These are phyloP conservation scores for Dendrostoma leiphaemia DNA, from an alignment of 2,329 filamentous ascomycete species.

Conservation along the genomic window DNA sequence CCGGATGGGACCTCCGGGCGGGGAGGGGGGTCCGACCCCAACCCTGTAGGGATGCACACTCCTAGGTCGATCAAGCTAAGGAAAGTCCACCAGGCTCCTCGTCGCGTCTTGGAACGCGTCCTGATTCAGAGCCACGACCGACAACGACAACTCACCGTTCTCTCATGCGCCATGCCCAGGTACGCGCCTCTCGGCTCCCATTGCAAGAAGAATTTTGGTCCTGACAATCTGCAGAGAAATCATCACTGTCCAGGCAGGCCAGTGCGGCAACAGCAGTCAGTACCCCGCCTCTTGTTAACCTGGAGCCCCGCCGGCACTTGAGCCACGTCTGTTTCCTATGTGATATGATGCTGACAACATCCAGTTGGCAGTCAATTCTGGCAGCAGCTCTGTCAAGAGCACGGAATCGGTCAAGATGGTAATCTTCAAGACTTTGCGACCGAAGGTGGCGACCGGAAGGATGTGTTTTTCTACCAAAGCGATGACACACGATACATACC, in stretches of 20 bases:
- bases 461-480: conserved; percentile 99
- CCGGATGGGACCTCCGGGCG: too few species aligned
- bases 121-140: neutral
- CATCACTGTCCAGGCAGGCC: conserved; percentile 97
- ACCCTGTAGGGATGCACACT: too few species aligned
- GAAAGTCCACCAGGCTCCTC: neutral
- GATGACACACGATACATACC: conserved; percentile 99
- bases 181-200: conserved; percentile 12
- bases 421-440: conserved; percentile 98
- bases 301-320: conserved; percentile 20
- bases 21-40: too few species aligned
- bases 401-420: conserved; percentile 95
- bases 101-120: conserved; percentile 11
- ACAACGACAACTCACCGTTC: neutral
- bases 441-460: conserved; percentile 95
- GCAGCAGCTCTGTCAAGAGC: conserved; percentile 97
- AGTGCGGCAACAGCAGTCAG: conserved; percentile 98
- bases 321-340: too few species aligned
- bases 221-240: conserved; percentile 70
- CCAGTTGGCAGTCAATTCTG: conserved; percentile 96
- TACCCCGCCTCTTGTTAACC: conserved; percentile 29
- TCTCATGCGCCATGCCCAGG: conserved; percentile 31
- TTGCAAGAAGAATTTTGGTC: neutral
- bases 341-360: conserved; percentile 29
- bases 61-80: neutral